Evolutionary conservation across 306 rosid species (phyloP).

Genomic region (Vigna mungo): DNA sequence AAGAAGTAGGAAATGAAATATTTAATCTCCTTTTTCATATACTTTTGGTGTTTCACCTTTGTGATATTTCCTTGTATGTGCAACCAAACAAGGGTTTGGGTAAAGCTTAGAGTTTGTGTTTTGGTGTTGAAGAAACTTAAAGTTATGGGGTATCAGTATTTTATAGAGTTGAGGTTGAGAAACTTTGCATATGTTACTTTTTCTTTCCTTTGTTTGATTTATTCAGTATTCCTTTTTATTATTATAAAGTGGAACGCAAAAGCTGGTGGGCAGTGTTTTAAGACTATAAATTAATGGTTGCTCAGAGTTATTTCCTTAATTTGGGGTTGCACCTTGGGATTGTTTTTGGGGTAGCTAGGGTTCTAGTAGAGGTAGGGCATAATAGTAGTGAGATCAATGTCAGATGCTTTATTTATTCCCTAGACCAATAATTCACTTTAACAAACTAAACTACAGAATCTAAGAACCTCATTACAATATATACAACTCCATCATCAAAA

Average conservation of each 20-base stretch:
- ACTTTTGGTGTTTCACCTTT: conserved; percentile 55
- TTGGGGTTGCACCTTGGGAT: conserved; percentile 65
- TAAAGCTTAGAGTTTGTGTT: conserved; percentile 58
- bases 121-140: conserved; percentile 63
- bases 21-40: conserved; percentile 39
- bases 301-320: conserved; percentile 57
- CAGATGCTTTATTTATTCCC: conserved; percentile 54
- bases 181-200: conserved; percentile 64
- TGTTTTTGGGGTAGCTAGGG: conserved; percentile 55
- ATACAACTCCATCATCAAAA: neutral
- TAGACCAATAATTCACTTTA: conserved; percentile 58
- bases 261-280: conserved; percentile 63
- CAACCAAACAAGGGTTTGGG: conserved; percentile 69
- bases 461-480: conserved; percentile 48
- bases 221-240: conserved; percentile 60
- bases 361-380: conserved; percentile 47
- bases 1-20: conserved; percentile 27
- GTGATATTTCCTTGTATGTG: conserved; percentile 60
- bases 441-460: conserved; percentile 53
- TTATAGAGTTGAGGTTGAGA: conserved; percentile 63
- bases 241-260: conserved; percentile 66
- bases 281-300: conserved; percentile 51
- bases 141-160: conserved; percentile 51
- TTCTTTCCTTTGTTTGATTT: conserved; percentile 54
- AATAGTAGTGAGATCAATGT: conserved; percentile 49